These are phyloP conservation scores for Ganoderma multipileum DNA, from an alignment of 1,284 basidiomycete species.

Conservation along the genomic window DNA sequence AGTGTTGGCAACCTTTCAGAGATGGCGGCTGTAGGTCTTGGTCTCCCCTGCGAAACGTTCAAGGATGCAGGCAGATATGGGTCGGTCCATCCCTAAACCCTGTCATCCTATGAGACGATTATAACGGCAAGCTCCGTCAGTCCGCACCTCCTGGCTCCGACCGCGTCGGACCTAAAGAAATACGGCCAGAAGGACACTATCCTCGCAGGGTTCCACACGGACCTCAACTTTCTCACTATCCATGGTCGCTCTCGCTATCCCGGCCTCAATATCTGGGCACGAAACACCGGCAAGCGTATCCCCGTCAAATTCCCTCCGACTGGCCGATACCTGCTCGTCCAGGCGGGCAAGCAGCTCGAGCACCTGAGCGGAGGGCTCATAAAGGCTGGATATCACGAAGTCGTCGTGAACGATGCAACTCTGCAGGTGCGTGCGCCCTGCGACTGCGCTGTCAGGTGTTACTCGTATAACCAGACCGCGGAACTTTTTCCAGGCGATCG, in stretches of 20 bases:
- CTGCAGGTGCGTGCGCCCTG: constrained; percentile 55
- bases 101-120: background rate
- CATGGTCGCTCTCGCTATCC: constrained; percentile 90
- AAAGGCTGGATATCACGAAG: constrained; percentile 93
- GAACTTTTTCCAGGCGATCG: constrained; percentile 60
- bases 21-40: constrained; percentile 86
- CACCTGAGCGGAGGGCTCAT: constrained; percentile 88
- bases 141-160: constrained; percentile 89
- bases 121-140: constrained; percentile 46
- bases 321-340: constrained; percentile 78
- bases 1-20: constrained; percentile 84
- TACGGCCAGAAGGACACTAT: constrained; percentile 82
- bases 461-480: no score
- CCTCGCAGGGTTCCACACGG: constrained; percentile 90
- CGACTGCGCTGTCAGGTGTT: no score
- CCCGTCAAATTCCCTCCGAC: constrained; percentile 80
- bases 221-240: constrained; percentile 86
- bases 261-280: constrained; percentile 89
- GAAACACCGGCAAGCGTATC: constrained; percentile 89
- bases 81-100: constrained; percentile 46
- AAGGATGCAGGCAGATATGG: constrained; percentile 83
- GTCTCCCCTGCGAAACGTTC: constrained; percentile 71
- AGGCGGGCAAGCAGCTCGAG: constrained; percentile 93
- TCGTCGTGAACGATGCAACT: constrained; percentile 85
- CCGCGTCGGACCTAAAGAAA: constrained; percentile 85